A percentile compares a stretch with the other conserved stretches of the same genome.
Evolutionary conservation across 805 yeast species (phyloP).

Genomic region (Tanozyma kutaoensis): DNA sequence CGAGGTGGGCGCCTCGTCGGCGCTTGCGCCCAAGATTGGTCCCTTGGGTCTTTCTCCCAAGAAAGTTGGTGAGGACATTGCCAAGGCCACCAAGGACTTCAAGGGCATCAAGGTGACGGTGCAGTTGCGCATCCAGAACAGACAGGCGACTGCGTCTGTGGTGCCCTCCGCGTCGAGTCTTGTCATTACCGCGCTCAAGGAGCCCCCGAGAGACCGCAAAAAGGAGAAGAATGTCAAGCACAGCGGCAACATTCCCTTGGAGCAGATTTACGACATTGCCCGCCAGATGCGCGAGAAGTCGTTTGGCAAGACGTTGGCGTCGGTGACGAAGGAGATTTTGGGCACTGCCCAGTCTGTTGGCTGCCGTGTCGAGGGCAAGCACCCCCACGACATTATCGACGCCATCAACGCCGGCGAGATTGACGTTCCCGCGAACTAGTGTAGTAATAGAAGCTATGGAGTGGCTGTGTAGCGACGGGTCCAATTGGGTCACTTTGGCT

Average conservation of each 20-base stretch:
- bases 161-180: conserved; percentile 99
- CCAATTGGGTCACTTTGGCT: too few species aligned
- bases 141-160: conserved; percentile 98
- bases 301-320: conserved; percentile 93
- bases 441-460: too few species aligned
- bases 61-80: conserved; percentile 99
- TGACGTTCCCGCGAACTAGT: conserved; percentile 76
- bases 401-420: conserved; percentile 98
- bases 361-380: conserved; percentile 98
- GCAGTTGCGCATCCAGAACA: conserved; percentile 97
- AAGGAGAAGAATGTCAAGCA: conserved; percentile 99
- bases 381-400: conserved; percentile 98
- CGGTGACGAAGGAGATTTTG: conserved; percentile 96
- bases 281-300: conserved; percentile 96
- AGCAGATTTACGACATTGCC: conserved; percentile 93
- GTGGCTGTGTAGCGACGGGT: too few species aligned
- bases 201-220: conserved; percentile 99
- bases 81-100: conserved; percentile 98
- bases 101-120: conserved; percentile 99
- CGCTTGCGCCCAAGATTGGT: conserved; percentile 99
- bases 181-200: conserved; percentile 98
- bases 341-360: conserved; percentile 99
- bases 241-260: conserved; percentile 96
- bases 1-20: conserved; percentile 99
- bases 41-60: conserved; percentile 99